Base-by-base conservation (phyloP, 352 stramenopile genomes). In the Saprolegnia diclina region DNA sequence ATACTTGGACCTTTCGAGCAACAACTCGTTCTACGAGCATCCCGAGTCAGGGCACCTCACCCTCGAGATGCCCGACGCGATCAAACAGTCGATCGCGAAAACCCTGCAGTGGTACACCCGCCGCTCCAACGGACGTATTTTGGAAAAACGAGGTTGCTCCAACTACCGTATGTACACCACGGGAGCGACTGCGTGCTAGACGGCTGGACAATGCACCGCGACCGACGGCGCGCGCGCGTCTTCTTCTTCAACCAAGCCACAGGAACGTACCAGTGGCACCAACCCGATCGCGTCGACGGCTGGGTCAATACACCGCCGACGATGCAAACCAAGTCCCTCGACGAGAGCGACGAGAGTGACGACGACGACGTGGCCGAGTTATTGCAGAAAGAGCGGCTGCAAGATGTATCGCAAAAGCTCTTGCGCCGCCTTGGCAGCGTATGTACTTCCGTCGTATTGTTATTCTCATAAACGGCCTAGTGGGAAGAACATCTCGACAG, bases 161-260 rank as follows among this genome's bases (percentile, higher is more conserved):
- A n/a, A n/a, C n/a, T n/a, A n/a, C n/a, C n/a, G n/a, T n/a, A n/a
- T n/a, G n/a, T n/a, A n/a, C n/a, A n/a, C n/a, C n/a, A n/a, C n/a
- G n/a, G n/a, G n/a, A n/a, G n/a, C n/a, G n/a, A n/a, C n/a, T n/a
- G n/a, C n/a, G n/a, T n/a, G n/a, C n/a, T 55, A 66, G 57, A 42
- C 5, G n/a, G 18, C 24, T 66, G 57, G 57, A 54, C n/a, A 1
- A 66, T 66, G 57, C 57, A 66, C 44, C 48, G 50, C 16, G 35
- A 66, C 26, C 21, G 21, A 5, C 21, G 50, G 14, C 48, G 50
- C 21, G 1, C 80, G 88, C 32, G 70, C 87, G 35, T 88, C 71
- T 91, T 92, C 67, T 92, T 90, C 68, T 89, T 85, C 63, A 83
- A 92, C 65, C 77, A 74, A 21, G 71, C 76, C 46, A 77, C 71